phyloP scores from a whole-genome alignment of 768 basidiomycete genomes.

The Pluteus cervinus region DNA sequence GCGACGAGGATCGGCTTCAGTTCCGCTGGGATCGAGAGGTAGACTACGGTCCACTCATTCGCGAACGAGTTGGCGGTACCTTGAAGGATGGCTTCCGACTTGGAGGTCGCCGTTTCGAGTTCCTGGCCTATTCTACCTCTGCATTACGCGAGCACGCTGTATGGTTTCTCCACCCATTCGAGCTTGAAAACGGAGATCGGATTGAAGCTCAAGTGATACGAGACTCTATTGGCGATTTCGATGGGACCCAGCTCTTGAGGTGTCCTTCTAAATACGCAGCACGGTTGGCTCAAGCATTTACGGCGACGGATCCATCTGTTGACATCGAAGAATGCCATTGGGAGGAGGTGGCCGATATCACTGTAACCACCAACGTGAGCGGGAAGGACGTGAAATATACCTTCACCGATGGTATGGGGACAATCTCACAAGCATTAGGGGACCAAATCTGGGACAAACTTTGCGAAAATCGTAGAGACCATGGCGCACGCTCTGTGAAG shows the following conservation, averaged over 20 bases:
- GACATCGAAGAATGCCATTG: conserved; percentile 62
- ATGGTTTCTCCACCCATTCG: conserved; percentile 76
- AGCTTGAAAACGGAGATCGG: no score
- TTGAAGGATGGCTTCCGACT: conserved; percentile 63
- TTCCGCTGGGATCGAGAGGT: conserved; percentile 68
- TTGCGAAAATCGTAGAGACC: conserved; percentile 35
- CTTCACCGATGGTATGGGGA: conserved; percentile 80
- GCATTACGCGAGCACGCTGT: conserved; percentile 76
- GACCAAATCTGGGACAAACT: conserved; percentile 52
- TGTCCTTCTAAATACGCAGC: conserved; percentile 80
- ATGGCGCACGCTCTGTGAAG: conserved; percentile 26
- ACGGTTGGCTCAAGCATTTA: conserved; percentile 78
- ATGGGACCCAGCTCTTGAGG: conserved; percentile 34
- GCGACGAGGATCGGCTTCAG: conserved; percentile 75
- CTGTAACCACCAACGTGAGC: conserved; percentile 30
- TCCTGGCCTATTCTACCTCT: conserved; percentile 78
- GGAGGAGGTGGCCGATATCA: conserved; percentile 57
- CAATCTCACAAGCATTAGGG: conserved; percentile 57
- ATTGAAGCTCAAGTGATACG: conserved; percentile 62
- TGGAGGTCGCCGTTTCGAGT: conserved; percentile 69
- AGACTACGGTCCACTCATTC: conserved; percentile 50
- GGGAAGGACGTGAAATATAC: conserved; percentile 26
- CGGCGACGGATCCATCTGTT: conserved; percentile 73
- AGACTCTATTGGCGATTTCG: conserved; percentile 61
- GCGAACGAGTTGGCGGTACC: conserved; percentile 51